phyloP scores from a whole-genome alignment of 2,329 filamentous ascomycete species.

The Paracamarosporium sp. region DNA sequence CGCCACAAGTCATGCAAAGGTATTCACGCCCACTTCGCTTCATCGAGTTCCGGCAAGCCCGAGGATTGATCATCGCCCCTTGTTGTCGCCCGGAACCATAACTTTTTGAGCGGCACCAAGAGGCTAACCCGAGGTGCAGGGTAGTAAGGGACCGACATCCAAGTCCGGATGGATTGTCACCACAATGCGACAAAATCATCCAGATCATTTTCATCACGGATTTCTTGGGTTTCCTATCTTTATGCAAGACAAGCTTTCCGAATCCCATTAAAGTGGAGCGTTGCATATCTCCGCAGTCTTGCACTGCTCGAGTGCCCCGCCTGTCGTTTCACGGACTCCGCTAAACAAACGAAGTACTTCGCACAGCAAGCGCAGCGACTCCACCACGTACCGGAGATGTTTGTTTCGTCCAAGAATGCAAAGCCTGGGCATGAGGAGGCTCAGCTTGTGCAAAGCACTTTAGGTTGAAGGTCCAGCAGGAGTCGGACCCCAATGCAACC shows the following conservation, averaged over 20 bases:
- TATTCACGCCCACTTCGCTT: background rate
- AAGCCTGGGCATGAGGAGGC: background rate
- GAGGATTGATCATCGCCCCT: background rate
- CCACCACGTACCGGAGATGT: background rate
- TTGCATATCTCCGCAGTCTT: background rate
- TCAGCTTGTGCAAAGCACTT: background rate
- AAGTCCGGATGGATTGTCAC: background rate
- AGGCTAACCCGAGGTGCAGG: background rate
- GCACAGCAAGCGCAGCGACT: background rate
- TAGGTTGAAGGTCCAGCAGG: background rate
- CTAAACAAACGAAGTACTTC: background rate
- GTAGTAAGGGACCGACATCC: background rate
- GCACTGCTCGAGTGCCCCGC: background rate
- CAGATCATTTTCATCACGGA: background rate
- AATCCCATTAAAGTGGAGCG: background rate
- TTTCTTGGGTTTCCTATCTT: background rate
- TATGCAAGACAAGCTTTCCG: background rate
- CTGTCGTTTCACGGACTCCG: conserved; percentile 8
- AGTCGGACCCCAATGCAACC: background rate
- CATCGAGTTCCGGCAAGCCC: background rate
- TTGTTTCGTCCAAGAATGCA: background rate
- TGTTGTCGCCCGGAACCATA: background rate
- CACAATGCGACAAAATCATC: background rate
- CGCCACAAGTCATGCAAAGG: conserved; percentile 2
- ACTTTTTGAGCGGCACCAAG: background rate